Percentiles rank a stretch among this genome's conserved stretches.
Evolutionary conservation across 352 stramenopile genomes (phyloP).

Genomic region (Blastocystis sp.): DNA sequence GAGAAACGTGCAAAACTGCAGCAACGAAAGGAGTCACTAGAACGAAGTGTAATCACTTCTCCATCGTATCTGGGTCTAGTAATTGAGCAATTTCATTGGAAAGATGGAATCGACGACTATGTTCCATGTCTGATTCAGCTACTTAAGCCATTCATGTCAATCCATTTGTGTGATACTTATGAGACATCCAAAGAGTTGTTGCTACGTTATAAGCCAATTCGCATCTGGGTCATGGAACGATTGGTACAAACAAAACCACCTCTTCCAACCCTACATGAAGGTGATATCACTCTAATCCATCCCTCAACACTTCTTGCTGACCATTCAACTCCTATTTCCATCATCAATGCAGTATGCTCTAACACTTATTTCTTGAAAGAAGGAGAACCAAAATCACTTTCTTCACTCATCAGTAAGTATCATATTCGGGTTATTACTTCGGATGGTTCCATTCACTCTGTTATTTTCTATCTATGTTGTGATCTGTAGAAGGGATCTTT

Average conservation of each 20-base stretch:
- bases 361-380: slow-evolving; percentile 3
- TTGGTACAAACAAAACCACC: background rate
- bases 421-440: background rate
- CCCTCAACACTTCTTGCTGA: background rate
- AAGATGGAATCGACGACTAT: background rate
- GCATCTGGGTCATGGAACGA: background rate
- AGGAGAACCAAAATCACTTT: background rate
- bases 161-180: background rate
- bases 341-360: background rate
- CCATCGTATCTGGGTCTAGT: background rate
- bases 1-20: background rate
- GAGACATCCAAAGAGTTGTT: background rate
- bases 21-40: background rate
- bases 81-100: background rate
- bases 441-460: slow-evolving; percentile 9
- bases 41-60: background rate
- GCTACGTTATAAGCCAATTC: background rate
- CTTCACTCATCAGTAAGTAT: background rate
- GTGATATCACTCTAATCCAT: background rate
- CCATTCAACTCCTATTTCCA: background rate
- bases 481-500: background rate
- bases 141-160: background rate
- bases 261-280: background rate
- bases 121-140: background rate
- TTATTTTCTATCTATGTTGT: background rate